These are phyloP conservation scores for Angomonas ambiguus DNA, from an alignment of 208 protist genomes.

Conservation along the genomic window DNA sequence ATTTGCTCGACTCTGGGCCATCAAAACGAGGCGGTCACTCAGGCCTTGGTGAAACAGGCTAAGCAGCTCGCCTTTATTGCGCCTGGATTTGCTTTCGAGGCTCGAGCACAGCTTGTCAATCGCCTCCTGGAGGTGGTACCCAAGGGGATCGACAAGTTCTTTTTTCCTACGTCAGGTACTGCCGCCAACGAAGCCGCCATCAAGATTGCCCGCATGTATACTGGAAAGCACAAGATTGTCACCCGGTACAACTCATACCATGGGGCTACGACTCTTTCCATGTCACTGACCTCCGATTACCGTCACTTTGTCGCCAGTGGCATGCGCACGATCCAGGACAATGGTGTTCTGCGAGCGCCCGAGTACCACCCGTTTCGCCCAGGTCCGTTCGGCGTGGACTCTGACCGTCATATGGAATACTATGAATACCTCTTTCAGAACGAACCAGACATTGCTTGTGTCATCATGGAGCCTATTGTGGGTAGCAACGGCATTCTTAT, in stretches of 20 bases:
- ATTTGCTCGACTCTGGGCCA: conserved; percentile 10
- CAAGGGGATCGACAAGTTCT: conserved; percentile 1
- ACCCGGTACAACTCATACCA: conserved; percentile 8
- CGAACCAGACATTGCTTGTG: conserved; percentile 7
- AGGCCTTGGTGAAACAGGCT: not conserved
- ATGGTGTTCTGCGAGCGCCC: not conserved
- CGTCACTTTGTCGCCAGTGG: not conserved
- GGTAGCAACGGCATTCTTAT: conserved; percentile 7
- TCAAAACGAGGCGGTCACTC: conserved; percentile 2
- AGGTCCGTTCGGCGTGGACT: not conserved
- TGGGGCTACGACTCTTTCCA: conserved; percentile 2
- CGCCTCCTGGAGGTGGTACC: conserved; percentile 1
- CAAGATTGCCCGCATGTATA: conserved; percentile 9
- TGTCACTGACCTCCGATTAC: conserved; percentile 4
- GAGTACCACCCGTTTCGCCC: conserved; percentile 4
- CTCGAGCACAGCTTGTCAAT: not conserved
- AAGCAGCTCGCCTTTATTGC: not conserved
- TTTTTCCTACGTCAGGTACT: conserved; percentile 1
- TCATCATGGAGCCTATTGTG: conserved; percentile 17
- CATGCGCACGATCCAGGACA: not conserved
- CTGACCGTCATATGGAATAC: conserved; percentile 6
- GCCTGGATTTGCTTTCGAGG: conserved; percentile 1
- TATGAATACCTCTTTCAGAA: conserved; percentile 8
- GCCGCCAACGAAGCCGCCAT: conserved; percentile 2
- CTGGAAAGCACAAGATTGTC: conserved; percentile 4